phyloP scores from a whole-genome alignment of 148 eudicot genomes.

The Agrostemma githago region DNA sequence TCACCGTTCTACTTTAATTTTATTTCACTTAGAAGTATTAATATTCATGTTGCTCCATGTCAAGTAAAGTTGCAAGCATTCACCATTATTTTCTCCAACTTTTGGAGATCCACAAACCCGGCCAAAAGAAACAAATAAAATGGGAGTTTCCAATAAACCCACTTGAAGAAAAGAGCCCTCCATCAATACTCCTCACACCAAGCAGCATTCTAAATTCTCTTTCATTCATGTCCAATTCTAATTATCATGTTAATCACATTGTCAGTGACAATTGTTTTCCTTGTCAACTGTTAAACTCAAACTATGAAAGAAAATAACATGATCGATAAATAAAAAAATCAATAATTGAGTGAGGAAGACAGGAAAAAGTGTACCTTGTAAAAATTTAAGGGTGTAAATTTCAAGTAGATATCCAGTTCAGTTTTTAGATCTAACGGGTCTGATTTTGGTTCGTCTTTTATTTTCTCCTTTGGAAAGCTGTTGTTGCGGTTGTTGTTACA shows the following conservation, averaged over 20 bases:
- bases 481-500: no score
- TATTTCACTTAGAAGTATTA: not conserved
- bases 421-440: no score
- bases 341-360: no score
- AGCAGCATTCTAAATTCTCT: conserved; percentile 7
- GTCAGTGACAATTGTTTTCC: not conserved
- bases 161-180: conserved; percentile 18
- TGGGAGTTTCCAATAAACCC: conserved; percentile 47
- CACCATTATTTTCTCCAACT: not conserved
- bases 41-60: conserved; percentile 31
- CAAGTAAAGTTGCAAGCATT: conserved; percentile 47
- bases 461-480: no score
- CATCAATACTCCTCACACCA: conserved; percentile 2
- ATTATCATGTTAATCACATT: conserved; percentile 10
- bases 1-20: not conserved
- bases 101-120: conserved; percentile 33
- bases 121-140: conserved; percentile 1
- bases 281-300: no score
- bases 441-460: no score
- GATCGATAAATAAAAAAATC: no score
- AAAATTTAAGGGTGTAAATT: no score
- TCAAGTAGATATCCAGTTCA: no score
- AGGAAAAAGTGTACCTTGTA: no score
- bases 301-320: no score
- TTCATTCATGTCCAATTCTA: conserved; percentile 11